These are phyloP conservation scores for Trichomonascaceae sp. DNA, from an alignment of 1,139 yeast genomes.

Conservation along the genomic window DNA sequence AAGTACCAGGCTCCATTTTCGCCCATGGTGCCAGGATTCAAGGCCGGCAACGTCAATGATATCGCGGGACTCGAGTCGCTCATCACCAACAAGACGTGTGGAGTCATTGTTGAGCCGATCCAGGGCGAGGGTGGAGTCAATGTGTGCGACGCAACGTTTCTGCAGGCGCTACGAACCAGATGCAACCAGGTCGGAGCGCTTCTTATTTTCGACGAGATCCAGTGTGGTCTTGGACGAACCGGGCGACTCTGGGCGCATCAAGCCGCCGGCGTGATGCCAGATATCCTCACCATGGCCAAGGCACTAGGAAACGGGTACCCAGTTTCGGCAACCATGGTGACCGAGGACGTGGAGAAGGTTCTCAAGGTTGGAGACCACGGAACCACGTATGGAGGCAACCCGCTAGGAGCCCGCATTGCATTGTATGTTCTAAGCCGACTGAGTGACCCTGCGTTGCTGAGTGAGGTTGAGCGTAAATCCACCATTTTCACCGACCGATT, in stretches of 20 bases:
- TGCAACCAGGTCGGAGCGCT: slow-evolving; percentile 62
- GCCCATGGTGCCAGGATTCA: slow-evolving; percentile 79
- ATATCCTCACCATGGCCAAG: slow-evolving; percentile 85
- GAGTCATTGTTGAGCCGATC: slow-evolving; percentile 88
- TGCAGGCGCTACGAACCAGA: slow-evolving; percentile 49
- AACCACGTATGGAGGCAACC: slow-evolving; percentile 96
- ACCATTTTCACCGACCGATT: slow-evolving; percentile 40
- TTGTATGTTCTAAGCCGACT: slow-evolving; percentile 58
- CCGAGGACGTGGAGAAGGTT: slow-evolving; percentile 59
- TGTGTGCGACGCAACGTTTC: slow-evolving; percentile 49
- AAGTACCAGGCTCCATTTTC: slow-evolving; percentile 86
- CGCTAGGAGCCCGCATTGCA: slow-evolving; percentile 77
- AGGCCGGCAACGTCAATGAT: slow-evolving; percentile 46
- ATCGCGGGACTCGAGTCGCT: slow-evolving; percentile 43
- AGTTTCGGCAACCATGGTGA: slow-evolving; percentile 83
- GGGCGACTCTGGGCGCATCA: slow-evolving; percentile 93
- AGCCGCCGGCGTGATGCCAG: slow-evolving; percentile 72
- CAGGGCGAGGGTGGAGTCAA: slow-evolving; percentile 98
- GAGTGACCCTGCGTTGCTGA: slow-evolving; percentile 46
- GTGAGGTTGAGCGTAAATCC: slow-evolving; percentile 45
- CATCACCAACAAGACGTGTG: slow-evolving; percentile 60
- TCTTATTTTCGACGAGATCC: slow-evolving; percentile 88
- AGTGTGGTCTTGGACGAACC: slow-evolving; percentile 89
- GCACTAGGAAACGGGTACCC: slow-evolving; percentile 98
- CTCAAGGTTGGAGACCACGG: slow-evolving; percentile 93